A percentile compares a stretch with the other conserved stretches of the same genome.
Evolutionary conservation across 306 rosid genomes (phyloP).

Genomic region (Mucuna pruriens): DNA sequence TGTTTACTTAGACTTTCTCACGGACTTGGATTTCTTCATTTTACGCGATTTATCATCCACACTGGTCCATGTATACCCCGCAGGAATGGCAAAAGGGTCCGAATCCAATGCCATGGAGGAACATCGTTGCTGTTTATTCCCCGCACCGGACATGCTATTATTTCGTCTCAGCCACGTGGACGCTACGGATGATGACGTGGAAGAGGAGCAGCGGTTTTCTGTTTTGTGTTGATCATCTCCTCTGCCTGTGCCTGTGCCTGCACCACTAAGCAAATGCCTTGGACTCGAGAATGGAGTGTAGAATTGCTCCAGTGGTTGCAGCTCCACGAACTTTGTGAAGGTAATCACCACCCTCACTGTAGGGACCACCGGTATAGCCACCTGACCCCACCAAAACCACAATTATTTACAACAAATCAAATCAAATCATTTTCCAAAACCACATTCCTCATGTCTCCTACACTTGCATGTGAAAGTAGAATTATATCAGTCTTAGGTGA

Average conservation of each 20-base stretch:
- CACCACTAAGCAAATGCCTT: slow-evolving; percentile 48
- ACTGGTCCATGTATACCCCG: slow-evolving; percentile 77
- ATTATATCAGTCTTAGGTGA: neutral
- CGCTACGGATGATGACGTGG: slow-evolving; percentile 33
- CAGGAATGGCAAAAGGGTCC: slow-evolving; percentile 88
- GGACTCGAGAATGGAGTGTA: slow-evolving; percentile 90
- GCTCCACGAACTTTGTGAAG: slow-evolving; percentile 87
- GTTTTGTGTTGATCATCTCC: slow-evolving; percentile 44
- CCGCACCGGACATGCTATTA: slow-evolving; percentile 52
- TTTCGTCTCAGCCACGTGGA: slow-evolving; percentile 73
- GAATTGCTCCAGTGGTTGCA: slow-evolving; percentile 72
- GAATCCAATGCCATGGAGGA: slow-evolving; percentile 45
- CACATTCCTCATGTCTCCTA: neutral
- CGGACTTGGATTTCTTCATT: slow-evolving; percentile 79
- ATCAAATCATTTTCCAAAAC: neutral
- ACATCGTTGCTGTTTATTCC: slow-evolving; percentile 50
- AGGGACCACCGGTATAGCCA: slow-evolving; percentile 91
- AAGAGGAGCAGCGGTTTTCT: slow-evolving; percentile 29
- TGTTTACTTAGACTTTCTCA: slow-evolving; percentile 65
- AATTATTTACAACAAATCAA: neutral
- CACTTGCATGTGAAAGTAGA: slow-evolving; percentile 1
- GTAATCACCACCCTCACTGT: slow-evolving; percentile 93
- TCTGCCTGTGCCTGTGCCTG: neutral
- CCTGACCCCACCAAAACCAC: slow-evolving; percentile 46
- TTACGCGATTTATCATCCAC: slow-evolving; percentile 69